Conservation (phyloP, 345 rosid genomes). For the Mallotus nudiflorus region DNA sequence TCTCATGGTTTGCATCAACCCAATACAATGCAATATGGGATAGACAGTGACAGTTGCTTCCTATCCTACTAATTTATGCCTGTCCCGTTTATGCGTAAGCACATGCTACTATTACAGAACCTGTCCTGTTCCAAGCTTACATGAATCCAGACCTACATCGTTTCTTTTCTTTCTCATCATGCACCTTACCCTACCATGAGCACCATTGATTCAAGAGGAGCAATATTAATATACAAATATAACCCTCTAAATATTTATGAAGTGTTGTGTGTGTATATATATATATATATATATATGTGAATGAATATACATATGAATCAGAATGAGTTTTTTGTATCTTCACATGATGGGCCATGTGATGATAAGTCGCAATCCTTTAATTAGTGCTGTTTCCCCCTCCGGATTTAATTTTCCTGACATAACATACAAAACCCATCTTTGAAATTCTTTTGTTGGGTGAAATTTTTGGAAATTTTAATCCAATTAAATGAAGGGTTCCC, state of each 20-base stretch:
- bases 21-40: constrained; percentile 26
- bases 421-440: background rate
- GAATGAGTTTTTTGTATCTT: constrained; percentile 25
- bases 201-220: background rate
- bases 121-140: constrained; percentile 44
- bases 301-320: background rate
- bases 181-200: constrained; percentile 29
- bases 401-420: constrained; percentile 12
- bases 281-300: background rate
- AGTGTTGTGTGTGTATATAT: background rate
- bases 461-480: background rate
- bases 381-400: constrained; percentile 21
- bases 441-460: background rate
- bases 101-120: constrained; percentile 46
- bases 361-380: constrained; percentile 39
- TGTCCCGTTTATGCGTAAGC: constrained; percentile 23
- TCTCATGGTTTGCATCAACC: background rate
- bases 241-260: background rate
- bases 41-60: constrained; percentile 52
- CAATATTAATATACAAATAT: no score
- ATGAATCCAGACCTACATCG: constrained; percentile 24
- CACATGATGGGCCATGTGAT: constrained; percentile 41
- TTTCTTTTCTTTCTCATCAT: constrained; percentile 14
- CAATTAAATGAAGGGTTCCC: background rate
- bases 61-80: constrained; percentile 30